Percentiles rank a stretch among this genome's conserved stretches.
These are phyloP conservation scores for Myxozyma melibiosi DNA, from an alignment of 805 yeast species.

Conservation along the genomic window DNA sequence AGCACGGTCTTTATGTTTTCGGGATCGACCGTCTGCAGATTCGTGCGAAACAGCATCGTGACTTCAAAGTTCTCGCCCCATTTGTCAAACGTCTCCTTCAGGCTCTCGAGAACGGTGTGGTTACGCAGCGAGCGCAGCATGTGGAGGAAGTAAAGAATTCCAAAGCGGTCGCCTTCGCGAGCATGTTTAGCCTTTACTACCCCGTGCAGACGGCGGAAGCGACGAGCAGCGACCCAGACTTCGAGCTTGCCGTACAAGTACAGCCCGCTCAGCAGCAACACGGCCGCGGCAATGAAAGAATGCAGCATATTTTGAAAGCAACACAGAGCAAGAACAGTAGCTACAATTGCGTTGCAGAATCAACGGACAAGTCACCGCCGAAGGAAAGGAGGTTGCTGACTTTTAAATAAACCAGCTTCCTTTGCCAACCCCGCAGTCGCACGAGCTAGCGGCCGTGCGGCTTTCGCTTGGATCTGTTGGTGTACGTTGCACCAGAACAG, in stretches of 20 bases:
- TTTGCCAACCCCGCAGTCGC: not conserved
- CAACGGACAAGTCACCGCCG: no score
- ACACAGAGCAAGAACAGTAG: no score
- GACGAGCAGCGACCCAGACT: conserved; percentile 1
- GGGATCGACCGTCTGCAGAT: conserved; percentile 36
- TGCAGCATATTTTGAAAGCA: no score
- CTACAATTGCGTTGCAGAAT: no score
- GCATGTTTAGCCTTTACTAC: conserved; percentile 1
- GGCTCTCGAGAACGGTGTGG: not conserved
- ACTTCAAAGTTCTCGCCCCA: not conserved
- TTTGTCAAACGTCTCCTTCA: not conserved
- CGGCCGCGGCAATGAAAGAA: no score
- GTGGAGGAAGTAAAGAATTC: conserved; percentile 1
- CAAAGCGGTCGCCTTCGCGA: not conserved
- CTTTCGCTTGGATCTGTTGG: not conserved
- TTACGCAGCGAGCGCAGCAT: not conserved
- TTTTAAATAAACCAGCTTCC: not conserved
- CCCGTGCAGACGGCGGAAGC: not conserved
- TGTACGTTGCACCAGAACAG: not conserved
- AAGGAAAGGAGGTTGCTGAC: no score
- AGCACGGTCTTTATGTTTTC: conserved; percentile 42
- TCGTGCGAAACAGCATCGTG: conserved; percentile 1
- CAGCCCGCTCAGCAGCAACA: no score
- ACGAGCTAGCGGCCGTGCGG: not conserved
- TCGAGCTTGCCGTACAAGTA: no score